Base-by-base conservation (phyloP, 2,329 filamentous ascomycete species). In the Cladosporium sp. region DNA sequence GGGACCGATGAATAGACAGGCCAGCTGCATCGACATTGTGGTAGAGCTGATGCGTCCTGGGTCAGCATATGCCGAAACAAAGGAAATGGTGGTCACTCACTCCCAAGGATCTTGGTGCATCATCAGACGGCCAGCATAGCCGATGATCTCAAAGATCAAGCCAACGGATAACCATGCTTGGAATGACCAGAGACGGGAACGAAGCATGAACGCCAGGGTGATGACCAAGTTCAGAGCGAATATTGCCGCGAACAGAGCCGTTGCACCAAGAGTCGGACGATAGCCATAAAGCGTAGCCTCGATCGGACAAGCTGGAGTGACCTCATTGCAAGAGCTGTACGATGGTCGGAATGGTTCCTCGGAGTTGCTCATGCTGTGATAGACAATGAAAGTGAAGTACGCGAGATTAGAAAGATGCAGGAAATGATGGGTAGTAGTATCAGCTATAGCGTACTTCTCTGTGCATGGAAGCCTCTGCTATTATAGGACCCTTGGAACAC, bases 271-370 rank as follows among this genome's bases (percentile, higher is more conserved):
- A 38, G 41, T 51, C 14, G 59, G 59, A 5, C 41, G 59, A 18
- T 61, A 61, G 41, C 41, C 59, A 26, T 61, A 61, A 15, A 61
- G 41, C 15, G 41, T 61, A 6, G 41, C 41, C 21, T 61, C 59
- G 59, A 61, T 49, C 4, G 59, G 59, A 52, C 59, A 61, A 6
- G 49, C 26, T n/a, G 38, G 6, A 12, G 38, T 30, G n/a, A 61
- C 38, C 6, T 36, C 59, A 61, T 61, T 26, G 59, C 59, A 61
- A n/a, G 26, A 41, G 59, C 30, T 49, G 59, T 61, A 61, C 7
- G 59, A 61, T 5, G 59, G 59, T 18, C 4, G 24, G 18, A 49
- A 61, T 8, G 59, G 21, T 28, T 59, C 55, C 21, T 59, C 55
- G 12, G 55, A 6, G 32, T 15, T n/a, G 28, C 36, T 59, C 55